Conservation (phyloP, 1,139 yeast species). For the Suhomyces ambrosiae region DNA sequence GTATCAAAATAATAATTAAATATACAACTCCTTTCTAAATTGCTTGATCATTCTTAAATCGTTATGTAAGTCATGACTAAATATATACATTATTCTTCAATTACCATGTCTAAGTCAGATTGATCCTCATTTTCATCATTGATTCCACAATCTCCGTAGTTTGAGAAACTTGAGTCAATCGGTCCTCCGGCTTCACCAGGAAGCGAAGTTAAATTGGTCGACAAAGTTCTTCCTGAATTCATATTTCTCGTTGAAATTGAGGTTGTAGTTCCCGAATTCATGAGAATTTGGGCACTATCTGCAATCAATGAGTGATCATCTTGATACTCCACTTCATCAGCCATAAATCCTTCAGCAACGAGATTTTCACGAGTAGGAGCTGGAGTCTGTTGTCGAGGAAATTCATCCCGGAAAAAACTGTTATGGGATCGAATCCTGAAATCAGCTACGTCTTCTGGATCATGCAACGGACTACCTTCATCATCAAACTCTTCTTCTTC, state of each 20-base stretch:
- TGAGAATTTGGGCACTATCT: constrained; percentile 19
- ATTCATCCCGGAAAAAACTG: constrained; percentile 3
- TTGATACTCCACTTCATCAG: constrained; percentile 60
- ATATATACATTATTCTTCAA: constrained; percentile 32
- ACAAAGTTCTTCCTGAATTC: constrained; percentile 22
- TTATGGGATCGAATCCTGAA: constrained; percentile 4
- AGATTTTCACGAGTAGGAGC: constrained; percentile 14
- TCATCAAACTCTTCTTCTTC: constrained; percentile 22
- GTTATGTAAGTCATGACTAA: too few relatives aligned
- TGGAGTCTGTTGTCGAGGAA: constrained; percentile 1
- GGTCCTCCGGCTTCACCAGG: constrained; percentile 21
- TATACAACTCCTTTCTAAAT: not conserved
- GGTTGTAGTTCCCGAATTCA: constrained; percentile 23
- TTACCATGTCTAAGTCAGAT: constrained; percentile 53
- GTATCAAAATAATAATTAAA: not conserved
- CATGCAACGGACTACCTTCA: constrained; percentile 12
- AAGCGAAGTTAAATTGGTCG: constrained; percentile 23
- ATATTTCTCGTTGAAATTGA: constrained; percentile 12
- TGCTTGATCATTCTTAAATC: not conserved
- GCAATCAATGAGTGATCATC: constrained; percentile 47
- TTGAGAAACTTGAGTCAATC: constrained; percentile 2
- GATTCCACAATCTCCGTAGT: constrained; percentile 11
- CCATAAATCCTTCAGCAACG: constrained; percentile 49
- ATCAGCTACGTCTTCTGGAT: constrained; percentile 15
- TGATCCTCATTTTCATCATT: constrained; percentile 28